Evolutionary conservation across 1,284 basidiomycete species (phyloP), one percentile per base, ranked within the genome.

Genomic region (Papiliotrema laurentii): DNA sequence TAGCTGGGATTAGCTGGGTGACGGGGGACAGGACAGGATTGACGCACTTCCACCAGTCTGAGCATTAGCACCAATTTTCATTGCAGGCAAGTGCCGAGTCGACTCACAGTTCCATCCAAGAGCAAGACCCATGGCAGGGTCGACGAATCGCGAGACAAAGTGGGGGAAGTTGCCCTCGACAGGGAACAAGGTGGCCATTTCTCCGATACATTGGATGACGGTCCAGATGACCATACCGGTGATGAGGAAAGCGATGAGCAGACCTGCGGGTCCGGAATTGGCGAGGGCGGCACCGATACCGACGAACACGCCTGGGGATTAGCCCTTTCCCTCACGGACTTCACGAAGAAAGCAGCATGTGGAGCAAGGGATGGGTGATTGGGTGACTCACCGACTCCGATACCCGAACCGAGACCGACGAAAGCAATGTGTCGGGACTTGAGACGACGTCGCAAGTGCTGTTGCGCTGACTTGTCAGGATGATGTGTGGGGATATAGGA

Each of bases 351-450:
- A 26, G 16, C 42, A 18, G 24, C 42, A 10, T n/a, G 9, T 14
- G 13, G 11, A 37, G 22, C 14, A 43, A 21, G 22, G 25, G 33
- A 10, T n/a, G n/a, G n/a, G n/a, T n/a, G n/a, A n/a, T n/a, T n/a
- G n/a, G n/a, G n/a, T n/a, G 26, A 51, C 47, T 50, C 50, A 57
- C 28, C 37, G 13, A 43, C 28, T 3, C 41, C 41, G 28, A 59
- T 59, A 19, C 54, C 60, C 22, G 54, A 56, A 16, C 58, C 59
- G 27, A 59, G 53, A 33, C 49, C 50, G 34, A 61, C 56, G 59
- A 67, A 61, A 21, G 60, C 54, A 33, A 65, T 53, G 45, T 64
- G 60, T 24, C 58, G 45, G 26, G 50, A 42, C 51, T 63, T 57
- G 28, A 63, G 50, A 10, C 21, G 5, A 14, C 38, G 38, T 9